Evolutionary conservation across 148 eudicot species (phyloP).

Genomic region (Chenopodium formosanum): DNA sequence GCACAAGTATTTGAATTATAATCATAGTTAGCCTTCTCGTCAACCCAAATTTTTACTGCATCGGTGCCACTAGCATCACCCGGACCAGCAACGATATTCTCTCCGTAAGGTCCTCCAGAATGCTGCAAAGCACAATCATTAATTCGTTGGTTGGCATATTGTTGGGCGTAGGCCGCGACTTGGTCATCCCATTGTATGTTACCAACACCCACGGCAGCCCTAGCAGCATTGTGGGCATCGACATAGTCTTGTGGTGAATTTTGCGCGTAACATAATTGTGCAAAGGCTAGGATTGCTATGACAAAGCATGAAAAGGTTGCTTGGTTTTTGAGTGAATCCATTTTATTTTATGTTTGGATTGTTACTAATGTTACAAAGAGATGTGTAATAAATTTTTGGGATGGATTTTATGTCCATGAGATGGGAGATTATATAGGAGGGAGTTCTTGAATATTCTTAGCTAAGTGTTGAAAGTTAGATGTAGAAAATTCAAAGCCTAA

Average conservation of each 20-base stretch:
- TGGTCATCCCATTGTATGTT: constrained; percentile 23
- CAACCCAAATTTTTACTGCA: constrained; percentile 32
- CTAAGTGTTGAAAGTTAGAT: not conserved
- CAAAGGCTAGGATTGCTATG: not conserved
- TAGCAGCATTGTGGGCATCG: constrained; percentile 34
- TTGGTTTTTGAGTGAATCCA: not conserved
- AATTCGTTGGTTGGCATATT: constrained; percentile 31
- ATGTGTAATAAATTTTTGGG: not conserved
- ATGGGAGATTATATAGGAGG: not conserved
- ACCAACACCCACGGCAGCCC: constrained; percentile 36
- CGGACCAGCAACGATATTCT: constrained; percentile 30
- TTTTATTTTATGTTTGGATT: not conserved
- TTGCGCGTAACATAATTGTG: constrained; percentile 27
- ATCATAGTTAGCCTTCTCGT: constrained; percentile 32
- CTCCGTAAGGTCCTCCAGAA: constrained; percentile 38
- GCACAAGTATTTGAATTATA: constrained; percentile 35
- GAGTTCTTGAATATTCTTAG: not conserved
- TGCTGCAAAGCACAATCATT: constrained; percentile 33
- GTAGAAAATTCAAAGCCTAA: not conserved
- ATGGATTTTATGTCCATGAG: not conserved
- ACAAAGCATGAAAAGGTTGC: not conserved
- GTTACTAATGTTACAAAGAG: not conserved
- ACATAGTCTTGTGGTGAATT: constrained; percentile 37
- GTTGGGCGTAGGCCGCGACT: constrained; percentile 35
- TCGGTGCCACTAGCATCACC: constrained; percentile 12